Conservation (phyloP, 2,329 filamentous ascomycete genomes). For the Cytospora schulzeri region DNA sequence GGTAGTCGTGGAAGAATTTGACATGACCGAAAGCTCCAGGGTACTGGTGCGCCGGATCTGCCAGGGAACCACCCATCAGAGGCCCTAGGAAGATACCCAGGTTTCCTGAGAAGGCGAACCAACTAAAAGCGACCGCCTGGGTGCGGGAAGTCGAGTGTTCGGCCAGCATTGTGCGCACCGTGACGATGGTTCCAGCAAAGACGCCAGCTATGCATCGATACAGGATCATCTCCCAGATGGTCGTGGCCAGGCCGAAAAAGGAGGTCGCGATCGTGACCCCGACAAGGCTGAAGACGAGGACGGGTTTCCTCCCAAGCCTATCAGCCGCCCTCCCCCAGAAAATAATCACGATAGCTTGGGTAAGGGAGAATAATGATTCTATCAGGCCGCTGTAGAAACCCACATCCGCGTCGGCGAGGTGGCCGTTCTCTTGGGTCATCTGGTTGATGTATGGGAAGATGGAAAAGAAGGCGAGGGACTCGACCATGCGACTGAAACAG, state of each 20-base stretch:
- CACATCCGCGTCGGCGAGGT: constrained; percentile 64
- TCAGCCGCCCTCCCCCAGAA: constrained; percentile 71
- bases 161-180: constrained; percentile 75
- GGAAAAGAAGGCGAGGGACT: constrained; percentile 80
- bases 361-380: constrained; percentile 71
- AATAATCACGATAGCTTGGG: constrained; percentile 78
- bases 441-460: constrained; percentile 81
- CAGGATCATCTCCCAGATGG: constrained; percentile 73
- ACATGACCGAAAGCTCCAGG: constrained; percentile 56
- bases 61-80: constrained; percentile 67
- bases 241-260: constrained; percentile 68
- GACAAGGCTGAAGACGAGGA: constrained; percentile 66
- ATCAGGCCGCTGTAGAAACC: constrained; percentile 82
- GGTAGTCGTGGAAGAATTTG: constrained; percentile 63
- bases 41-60: constrained; percentile 68
- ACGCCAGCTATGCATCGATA: constrained; percentile 72
- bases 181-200: constrained; percentile 74
- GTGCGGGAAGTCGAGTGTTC: constrained; percentile 71
- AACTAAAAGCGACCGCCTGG: constrained; percentile 73
- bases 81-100: constrained; percentile 75
- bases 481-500: constrained; percentile 72
- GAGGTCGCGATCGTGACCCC: constrained; percentile 64
- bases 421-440: constrained; percentile 71
- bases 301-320: constrained; percentile 69
- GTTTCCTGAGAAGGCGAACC: constrained; percentile 76